Evolutionary conservation across 495 filamentous ascomycete species (phyloP), one percentile per base, ranked within the genome.

Genomic region (Endocarpon pusillum): DNA sequence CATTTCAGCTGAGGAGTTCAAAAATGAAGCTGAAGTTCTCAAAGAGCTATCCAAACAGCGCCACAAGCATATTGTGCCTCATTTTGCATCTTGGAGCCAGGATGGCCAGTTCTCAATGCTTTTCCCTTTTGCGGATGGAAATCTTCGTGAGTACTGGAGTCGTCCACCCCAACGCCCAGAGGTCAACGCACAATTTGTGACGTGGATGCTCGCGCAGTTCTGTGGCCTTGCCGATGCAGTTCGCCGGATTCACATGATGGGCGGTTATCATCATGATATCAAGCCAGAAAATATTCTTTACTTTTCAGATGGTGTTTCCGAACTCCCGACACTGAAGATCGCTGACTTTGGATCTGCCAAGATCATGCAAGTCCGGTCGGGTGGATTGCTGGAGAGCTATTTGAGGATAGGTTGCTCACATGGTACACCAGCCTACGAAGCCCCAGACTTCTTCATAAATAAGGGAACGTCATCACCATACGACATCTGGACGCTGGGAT

Each of bases 401-500:
- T n/a, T n/a, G n/a, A n/a, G n/a, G n/a, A n/a, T n/a, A n/a, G n/a
- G n/a, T n/a, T n/a, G 2, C 22, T 48, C 3, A 34, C 21, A 1
- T 16, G 41, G 24, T 32, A 48, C 57, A 2, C 43, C 39, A 6
- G 54, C 49, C 20, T 69, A 66, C 40, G 57, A 54, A 15, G 55
- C 61, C 7, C 66, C 64, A 3, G 62, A 67, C 41, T 52, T 53
- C 2, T 44, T 45, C n/a, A 35, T 44, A 12, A 43, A 58, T 34
- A 42, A 43, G 1, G 23, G 28, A 12, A 52, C 58, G 1, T 57
- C 58, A 19, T 46, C 50, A 14, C 48, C 52, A 6, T 58, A 55
- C 7, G 64, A 67, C 40, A 46, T 65, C 2, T 67, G 61, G 50
- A 54, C 54, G 1, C 51, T 67, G 2, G 64, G 63, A 10, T 63